phyloP scores from a whole-genome alignment of 2,329 filamentous ascomycete genomes.

The Fusarium sp. region DNA sequence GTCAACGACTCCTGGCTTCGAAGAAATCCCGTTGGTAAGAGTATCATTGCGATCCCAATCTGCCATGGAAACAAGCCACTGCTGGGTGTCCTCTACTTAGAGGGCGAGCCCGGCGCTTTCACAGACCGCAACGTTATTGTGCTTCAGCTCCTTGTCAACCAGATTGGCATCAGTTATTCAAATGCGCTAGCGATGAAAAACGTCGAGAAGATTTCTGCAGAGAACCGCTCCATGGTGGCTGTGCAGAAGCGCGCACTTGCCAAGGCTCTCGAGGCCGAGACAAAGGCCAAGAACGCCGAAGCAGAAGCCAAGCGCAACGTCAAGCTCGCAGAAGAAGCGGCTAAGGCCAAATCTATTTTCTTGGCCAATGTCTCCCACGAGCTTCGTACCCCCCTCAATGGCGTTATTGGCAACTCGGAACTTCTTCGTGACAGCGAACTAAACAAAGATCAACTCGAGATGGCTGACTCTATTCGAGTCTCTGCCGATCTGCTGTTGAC shows the following conservation, averaged over 20 bases:
- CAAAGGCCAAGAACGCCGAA: conserved; percentile 81
- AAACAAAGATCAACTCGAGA: conserved; percentile 82
- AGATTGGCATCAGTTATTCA: conserved; percentile 79
- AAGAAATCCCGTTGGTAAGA: conserved; percentile 76
- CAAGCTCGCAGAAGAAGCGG: conserved; percentile 84
- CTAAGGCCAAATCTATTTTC: conserved; percentile 86
- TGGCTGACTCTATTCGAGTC: conserved; percentile 87
- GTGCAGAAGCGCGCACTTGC: conserved; percentile 80
- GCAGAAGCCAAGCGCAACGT: conserved; percentile 82
- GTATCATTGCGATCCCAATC: conserved; percentile 85
- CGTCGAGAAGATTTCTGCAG: conserved; percentile 81
- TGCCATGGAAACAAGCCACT: conserved; percentile 77
- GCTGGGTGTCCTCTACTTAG: conserved; percentile 80
- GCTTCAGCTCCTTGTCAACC: conserved; percentile 79
- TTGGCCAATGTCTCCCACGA: conserved; percentile 85
- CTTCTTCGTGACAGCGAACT: conserved; percentile 81
- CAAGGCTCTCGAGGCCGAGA: conserved; percentile 79
- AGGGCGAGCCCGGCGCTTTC: conserved; percentile 80
- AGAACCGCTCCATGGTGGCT: conserved; percentile 82
- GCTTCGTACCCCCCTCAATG: conserved; percentile 84
- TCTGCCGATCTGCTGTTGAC: conserved; percentile 89
- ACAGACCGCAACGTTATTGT: conserved; percentile 79
- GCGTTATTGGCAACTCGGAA: conserved; percentile 90
- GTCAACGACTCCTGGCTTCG: conserved; percentile 77
- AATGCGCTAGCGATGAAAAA: conserved; percentile 77